Base-by-base conservation (phyloP, 1,139 yeast genomes). In the Arxiozyma slooffiae region DNA sequence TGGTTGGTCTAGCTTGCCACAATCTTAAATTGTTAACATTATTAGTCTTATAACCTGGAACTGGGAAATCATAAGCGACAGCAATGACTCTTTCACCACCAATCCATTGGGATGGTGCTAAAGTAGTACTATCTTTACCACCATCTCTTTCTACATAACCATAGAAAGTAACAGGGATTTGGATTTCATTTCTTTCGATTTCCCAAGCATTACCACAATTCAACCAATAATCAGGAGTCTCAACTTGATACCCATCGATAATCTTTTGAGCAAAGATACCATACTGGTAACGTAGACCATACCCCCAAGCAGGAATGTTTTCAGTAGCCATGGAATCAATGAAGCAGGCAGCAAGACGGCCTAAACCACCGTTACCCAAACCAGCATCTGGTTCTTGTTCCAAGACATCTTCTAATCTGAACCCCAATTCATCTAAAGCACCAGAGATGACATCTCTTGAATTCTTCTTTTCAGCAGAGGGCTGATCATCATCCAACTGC, bases 231-330 rank as follows among this genome's bases (percentile, higher is more conserved):
- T 90, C 97, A 4, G 97, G 97, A 44, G 86, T 77, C 69, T 90
- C 97, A 45, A 89, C 94, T 71, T 90, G 97, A 69, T 86, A 86
- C 17, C 97, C 97, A 63, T 90, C 88, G 57, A 88, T 77, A 64
- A 90, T 88, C 67, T 82, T 82, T 71, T 90, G 97, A 60, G 88
- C 80, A 71, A 90, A 90, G 60, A 90, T 90, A 68, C 96, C 97
- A 66, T 89, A 89, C 69, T 88, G 90, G 71, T 89, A 89, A 66
- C 95, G 82, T 60, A 89, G 74, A 53, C 97, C 97, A 67, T 90
- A 90, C 55, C 97, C 97, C 97, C 97, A 89, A 49, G 95, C 96
- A 36, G 95, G 89, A 67, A 86, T 87, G 67, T 87, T 82, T 59
- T 85, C 83, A 7, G 95, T 82, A 38, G 95, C 81, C 64, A 90